Base-by-base conservation (phyloP, 1,139 yeast genomes). In the Candida neerlandica region DNA sequence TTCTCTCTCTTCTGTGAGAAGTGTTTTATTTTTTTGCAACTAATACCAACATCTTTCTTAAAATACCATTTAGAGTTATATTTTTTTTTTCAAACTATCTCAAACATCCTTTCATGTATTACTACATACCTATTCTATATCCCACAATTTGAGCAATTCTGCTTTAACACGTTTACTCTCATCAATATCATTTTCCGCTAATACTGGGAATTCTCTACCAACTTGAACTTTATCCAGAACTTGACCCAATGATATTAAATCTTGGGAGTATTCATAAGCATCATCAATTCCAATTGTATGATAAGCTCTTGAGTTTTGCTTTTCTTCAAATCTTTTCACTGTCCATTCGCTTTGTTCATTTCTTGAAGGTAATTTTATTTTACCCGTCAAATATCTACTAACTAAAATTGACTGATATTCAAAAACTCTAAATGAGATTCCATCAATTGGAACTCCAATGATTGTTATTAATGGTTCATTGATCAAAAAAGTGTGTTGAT, bases 401-500 rank as follows among this genome's bases (percentile, higher is more conserved):
- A 73, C 63, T 14, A 70, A 53, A 2, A 75, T 61, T 2, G 79
- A 73, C 55, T 75, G 80, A 50, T 61, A 73, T 53, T 75, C 79
- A 56, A 75, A 75, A 0, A 71, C 78, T 41, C 80, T 49, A 50
- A 69, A 64, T 1, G 73, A 67, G 5, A 70, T 58, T 1, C 69
- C 78, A 60, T 75, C 79, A 3, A 71, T 63, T 11, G 79, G 79
- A 2, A 73, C 69, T 10, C 80, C 80, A 29, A 75, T 65, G 27
- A 73, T 61, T 0, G 69, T 50, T 16, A 76, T 57, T 32, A 65
- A 61, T 1, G 79, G 80, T 44, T 75, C 77, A 30, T 67, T 58
- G 11, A 62, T 56, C 35, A 63, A 60, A 53, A 75, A 71, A 0
- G 78, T 74, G 53, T 75, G 79, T 49, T 69, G 73, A 52, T 65